Base-by-base conservation (phyloP, 2,329 filamentous ascomycete species). In the Fusarium mundagurra region DNA sequence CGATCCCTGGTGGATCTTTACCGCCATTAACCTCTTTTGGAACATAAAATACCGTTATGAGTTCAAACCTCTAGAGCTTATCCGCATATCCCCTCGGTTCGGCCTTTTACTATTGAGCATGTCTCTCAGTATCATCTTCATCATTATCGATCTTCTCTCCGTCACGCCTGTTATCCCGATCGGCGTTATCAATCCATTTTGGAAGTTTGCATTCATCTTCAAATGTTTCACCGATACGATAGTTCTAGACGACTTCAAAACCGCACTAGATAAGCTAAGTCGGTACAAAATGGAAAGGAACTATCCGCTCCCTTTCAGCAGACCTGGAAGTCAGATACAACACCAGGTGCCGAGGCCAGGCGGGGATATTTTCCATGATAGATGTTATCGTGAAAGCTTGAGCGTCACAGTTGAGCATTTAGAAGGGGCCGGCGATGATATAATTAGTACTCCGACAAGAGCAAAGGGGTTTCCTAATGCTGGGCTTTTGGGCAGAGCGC, bases 1-100 rank as follows among this genome's bases (percentile, higher is more conserved):
- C 16, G 91, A 92, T 72, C 91, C 91, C 0, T 92, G 91, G 91
- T 92, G 91, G 91, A 86, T 92, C 24, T 90, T 91, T 72, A 91
- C 90, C 0, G 88, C 87, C 4, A 75, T 86, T 68, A 88, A 85
- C 29, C 83, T 93, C 8, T 88, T 92, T 78, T 91, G 87, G 83
- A 90, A 90, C 51, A 91, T 92, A 78, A 90, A 89, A 67, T 86
- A 84, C 34, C 86, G 89, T 48, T 92, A 92, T 80, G 87, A 89
- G 53, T 88, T 92, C 71, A 85, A 85, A 6, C 80, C 89, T 38
- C 76, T 85, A 50, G 89, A 92, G 67, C 86, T 92, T 29, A 83
- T 92, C 58, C 83, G 85, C 9, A 87, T 91, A 12, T 91, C 89
- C 5, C 91, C 91, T 3, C 89, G 91, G 8, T 92, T 93, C 72